Base-by-base conservation (phyloP, 139 green algal genomes). In the Auxenochlorella protothecoides region DNA sequence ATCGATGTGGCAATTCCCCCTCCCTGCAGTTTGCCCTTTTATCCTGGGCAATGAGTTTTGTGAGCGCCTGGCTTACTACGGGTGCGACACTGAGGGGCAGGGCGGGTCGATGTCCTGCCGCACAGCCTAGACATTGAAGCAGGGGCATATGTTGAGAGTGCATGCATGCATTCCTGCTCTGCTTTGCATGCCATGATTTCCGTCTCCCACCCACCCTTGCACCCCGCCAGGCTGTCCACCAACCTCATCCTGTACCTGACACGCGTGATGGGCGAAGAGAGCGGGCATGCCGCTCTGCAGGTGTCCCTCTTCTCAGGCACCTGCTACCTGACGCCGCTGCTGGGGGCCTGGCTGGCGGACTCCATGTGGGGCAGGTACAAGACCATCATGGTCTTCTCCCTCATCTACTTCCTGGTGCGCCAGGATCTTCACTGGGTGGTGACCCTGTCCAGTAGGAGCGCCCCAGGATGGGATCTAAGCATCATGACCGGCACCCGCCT, bases 11-110 rank as follows among this genome's bases (percentile, higher is more conserved):
- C 57, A 11, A 62, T 11, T 2, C 57, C 9, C 57, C 9, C 57
- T 9, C 57, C 44, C n/a, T 55, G 65, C 74, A 67, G 90, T 96
- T 15, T 96, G 90, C 72, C 90, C 90, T 0, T 96, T 93, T 77
- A 96, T 96, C 60, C 77, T 95, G 4, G 88, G 89, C 7, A 96
- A 96, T 73, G 92, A 97, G 78, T 90, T 97, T 16, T 96, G 92
- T 72, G 92, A 97, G 75, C 79, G 92, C 3, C 82, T 97, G 66
- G 92, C 92, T 0, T 97, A 87, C 72, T 94, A 96, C 80, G 91
- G 89, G 84, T 90, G 69, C 70, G 84, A 13, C 2, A 62, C 27
- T 44, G 27, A 44, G 27, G 27, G 27, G 27, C 27, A 44, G 27
- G 27, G 27, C 27, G 27, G 27, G 27, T 44, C 27, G 27, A 44